Base-by-base conservation (phyloP, 2,329 filamentous ascomycete species). In the Talaromyces sp. region DNA sequence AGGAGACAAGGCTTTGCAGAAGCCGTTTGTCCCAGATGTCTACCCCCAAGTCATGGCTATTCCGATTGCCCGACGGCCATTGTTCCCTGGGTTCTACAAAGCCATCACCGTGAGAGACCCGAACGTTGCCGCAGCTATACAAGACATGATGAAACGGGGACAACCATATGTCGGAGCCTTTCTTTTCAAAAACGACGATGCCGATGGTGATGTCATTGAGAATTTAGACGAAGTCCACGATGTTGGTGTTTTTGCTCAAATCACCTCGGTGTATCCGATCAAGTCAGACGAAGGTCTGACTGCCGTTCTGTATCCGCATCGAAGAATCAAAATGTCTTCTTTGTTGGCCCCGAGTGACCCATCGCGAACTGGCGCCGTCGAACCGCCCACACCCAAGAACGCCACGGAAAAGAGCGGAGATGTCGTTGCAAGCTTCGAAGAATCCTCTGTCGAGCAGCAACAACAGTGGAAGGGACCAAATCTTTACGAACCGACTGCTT, bases 81-180 rank as follows among this genome's bases (percentile, higher is more conserved):
- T 99, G 13, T 99, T 98, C 77, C 95, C 95, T 1, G 95, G 95
- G 1, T 99, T 98, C 77, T 99, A 99, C 81, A 99, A 99, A 78
- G 93, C 95, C 10, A 95, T 99, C 68, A 99, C 93, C 3, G 96
- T 99, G 68, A 89, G 91, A 72, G 92, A 99, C 71, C 91, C 90
- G 19, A 90, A 95, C 68, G 95, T 99, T 39, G 90, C 93, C 15
- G 87, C 88, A 44, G 95, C 95, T 25, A 96, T 99, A 67, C 90
- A 93, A 62, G 96, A 99, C 73, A 95, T 96, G 84, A 91, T 98
- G 74, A 96, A 96, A 82, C 85, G 93, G 58, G 95, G 95, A 0
- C 96, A 99, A 75, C 96, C 93, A 27, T 99, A 99, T 70, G 92
- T 99, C 47, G 95, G 95, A 65, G 93, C 93, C 3, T 99, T 99